Conservation (phyloP, 1,284 basidiomycete genomes). For the Tremellales sp. region DNA sequence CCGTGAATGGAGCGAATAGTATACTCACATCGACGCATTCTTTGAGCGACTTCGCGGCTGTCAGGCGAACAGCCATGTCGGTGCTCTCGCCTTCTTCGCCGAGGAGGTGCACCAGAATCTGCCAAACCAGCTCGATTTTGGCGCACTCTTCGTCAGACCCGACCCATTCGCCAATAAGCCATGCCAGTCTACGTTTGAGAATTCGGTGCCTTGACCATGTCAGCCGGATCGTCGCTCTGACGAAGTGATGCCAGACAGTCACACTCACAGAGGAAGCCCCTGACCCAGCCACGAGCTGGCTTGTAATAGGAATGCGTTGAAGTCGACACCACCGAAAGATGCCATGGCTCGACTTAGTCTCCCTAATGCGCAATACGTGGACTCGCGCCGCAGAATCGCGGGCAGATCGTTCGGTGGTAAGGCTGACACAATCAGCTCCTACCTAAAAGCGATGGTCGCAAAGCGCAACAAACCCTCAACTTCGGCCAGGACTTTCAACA, state of each 20-base stretch:
- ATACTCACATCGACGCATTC: conserved; percentile 78
- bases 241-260: not conserved
- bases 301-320: conserved; percentile 32
- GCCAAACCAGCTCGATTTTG: conserved; percentile 67
- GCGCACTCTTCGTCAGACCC: conserved; percentile 59
- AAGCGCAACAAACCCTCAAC: conserved; percentile 53
- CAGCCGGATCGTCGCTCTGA: not conserved
- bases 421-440: conserved; percentile 22
- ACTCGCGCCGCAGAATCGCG: conserved; percentile 72
- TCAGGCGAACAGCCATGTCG: conserved; percentile 76
- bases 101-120: conserved; percentile 69
- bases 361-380: conserved; percentile 81
- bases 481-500: conserved; percentile 58
- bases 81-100: conserved; percentile 63
- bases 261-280: conserved; percentile 32
- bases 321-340: conserved; percentile 37
- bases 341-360: conserved; percentile 66
- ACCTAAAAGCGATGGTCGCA: no score
- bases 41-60: conserved; percentile 67
- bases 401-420: conserved; percentile 55
- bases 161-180: conserved; percentile 82
- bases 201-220: conserved; percentile 70
- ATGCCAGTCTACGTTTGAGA: conserved; percentile 81
- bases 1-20: not conserved
- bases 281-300: conserved; percentile 36